Percentiles rank a stretch among this genome's conserved stretches.
phyloP scores from a whole-genome alignment of 2,329 filamentous ascomycete species.

The Ophiosphaerella narmari region DNA sequence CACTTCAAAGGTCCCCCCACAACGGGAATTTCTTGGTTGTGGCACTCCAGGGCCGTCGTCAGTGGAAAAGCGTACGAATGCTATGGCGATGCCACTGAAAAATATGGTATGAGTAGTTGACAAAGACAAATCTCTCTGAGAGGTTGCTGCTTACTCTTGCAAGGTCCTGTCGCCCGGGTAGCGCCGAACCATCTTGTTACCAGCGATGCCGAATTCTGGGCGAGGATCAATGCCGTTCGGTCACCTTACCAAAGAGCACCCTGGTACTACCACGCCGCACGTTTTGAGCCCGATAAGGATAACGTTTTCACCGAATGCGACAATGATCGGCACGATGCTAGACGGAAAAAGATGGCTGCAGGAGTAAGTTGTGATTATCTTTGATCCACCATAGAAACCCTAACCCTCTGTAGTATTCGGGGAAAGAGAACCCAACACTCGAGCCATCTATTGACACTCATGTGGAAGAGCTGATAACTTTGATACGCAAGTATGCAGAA shows the following conservation, averaged over 20 bases:
- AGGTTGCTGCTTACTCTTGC: not conserved
- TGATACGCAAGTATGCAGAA: constrained; percentile 55
- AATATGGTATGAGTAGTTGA: constrained; percentile 30
- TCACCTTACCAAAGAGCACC: constrained; percentile 48
- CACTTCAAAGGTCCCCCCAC: constrained; percentile 38
- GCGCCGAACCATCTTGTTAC: constrained; percentile 57
- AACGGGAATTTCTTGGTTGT: constrained; percentile 37
- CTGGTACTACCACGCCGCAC: constrained; percentile 50
- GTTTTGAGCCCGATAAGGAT: constrained; percentile 59
- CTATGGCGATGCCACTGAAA: constrained; percentile 37
- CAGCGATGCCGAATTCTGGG: constrained; percentile 53
- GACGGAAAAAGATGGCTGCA: constrained; percentile 55
- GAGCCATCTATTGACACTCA: constrained; percentile 57
- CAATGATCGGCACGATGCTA: constrained; percentile 52
- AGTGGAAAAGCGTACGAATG: constrained; percentile 27
- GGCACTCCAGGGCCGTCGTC: constrained; percentile 38
- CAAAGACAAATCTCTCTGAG: not conserved
- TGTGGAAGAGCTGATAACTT: constrained; percentile 52
- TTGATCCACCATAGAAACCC: not conserved
- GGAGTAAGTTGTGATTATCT: constrained; percentile 43
- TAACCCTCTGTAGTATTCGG: constrained; percentile 53
- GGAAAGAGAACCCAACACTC: constrained; percentile 58
- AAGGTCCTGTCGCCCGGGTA: constrained; percentile 51
- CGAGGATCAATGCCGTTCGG: constrained; percentile 49
- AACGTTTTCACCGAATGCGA: constrained; percentile 60